Percentiles rank a stretch among this genome's conserved stretches.
Conservation (phyloP, 2,329 filamentous ascomycete species). For the Gnomoniopsis smithogilvyi region DNA sequence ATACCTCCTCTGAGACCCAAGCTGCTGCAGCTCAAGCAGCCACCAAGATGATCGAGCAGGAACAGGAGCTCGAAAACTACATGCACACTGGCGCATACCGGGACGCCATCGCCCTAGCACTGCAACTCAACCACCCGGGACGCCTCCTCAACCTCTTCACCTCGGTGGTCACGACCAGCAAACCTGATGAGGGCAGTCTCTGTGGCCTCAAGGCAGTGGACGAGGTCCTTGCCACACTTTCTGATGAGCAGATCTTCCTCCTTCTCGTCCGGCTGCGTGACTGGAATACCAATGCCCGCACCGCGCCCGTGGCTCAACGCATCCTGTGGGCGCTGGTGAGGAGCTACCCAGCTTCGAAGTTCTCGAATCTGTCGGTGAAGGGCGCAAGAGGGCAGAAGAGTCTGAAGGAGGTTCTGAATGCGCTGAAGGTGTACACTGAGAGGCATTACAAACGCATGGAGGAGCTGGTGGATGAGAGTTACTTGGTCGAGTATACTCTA, state of each 20-base stretch:
- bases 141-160: slow-evolving; percentile 82
- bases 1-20: slow-evolving; percentile 80
- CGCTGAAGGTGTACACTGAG: slow-evolving; percentile 87
- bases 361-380: slow-evolving; percentile 66
- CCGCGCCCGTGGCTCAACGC: slow-evolving; percentile 78
- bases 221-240: slow-evolving; percentile 73
- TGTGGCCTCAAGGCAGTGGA: slow-evolving; percentile 71
- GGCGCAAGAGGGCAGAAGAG: slow-evolving; percentile 59
- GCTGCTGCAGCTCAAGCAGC: slow-evolving; percentile 70
- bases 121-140: slow-evolving; percentile 92
- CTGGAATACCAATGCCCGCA: slow-evolving; percentile 96
- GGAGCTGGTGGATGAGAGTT: slow-evolving; percentile 90
- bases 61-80: slow-evolving; percentile 91
- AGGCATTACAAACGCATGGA: slow-evolving; percentile 88
- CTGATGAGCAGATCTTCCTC: slow-evolving; percentile 80
- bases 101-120: slow-evolving; percentile 85
- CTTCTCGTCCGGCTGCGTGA: slow-evolving; percentile 81
- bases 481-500: slow-evolving; percentile 88
- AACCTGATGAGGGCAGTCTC: slow-evolving; percentile 60
- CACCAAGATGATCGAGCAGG: slow-evolving; percentile 78
- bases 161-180: slow-evolving; percentile 64
- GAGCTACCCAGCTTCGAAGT: slow-evolving; percentile 74
- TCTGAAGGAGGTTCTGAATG: slow-evolving; percentile 80
- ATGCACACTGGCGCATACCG: slow-evolving; percentile 85
- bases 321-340: slow-evolving; percentile 77